Percentiles rank a stretch among this genome's conserved stretches.
Evolutionary conservation across 169 alveolate species (phyloP).

Genomic region (Hepatocystis sp.): DNA sequence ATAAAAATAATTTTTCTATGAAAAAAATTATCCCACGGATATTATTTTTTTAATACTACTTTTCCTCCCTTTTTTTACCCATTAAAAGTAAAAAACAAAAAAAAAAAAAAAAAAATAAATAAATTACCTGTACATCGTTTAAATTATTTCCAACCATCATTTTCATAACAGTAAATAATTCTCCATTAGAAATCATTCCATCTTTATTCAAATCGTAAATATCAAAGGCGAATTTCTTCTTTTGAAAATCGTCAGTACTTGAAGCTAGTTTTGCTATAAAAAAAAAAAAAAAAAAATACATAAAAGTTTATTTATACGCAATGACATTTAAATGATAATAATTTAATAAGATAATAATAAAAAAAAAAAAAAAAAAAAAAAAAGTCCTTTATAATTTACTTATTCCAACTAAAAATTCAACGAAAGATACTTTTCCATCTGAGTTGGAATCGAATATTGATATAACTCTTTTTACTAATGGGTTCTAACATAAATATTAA

Average conservation of each 20-base stretch:
- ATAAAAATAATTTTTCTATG: too few species aligned
- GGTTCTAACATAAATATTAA: slow-evolving; percentile 87
- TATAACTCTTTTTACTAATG: slow-evolving; percentile 96
- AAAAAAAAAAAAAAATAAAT: background rate
- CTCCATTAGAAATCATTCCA: slow-evolving; percentile 98
- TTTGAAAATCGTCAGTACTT: slow-evolving; percentile 93
- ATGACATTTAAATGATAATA: too few species aligned
- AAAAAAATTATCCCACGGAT: too few species aligned
- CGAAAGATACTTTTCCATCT: slow-evolving; percentile 97
- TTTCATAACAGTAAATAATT: slow-evolving; percentile 95
- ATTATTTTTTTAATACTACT: too few species aligned
- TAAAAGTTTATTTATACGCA: background rate
- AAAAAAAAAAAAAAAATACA: slow-evolving; percentile 9
- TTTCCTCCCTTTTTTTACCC: too few species aligned
- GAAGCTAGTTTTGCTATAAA: slow-evolving; percentile 89
- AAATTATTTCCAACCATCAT: slow-evolving; percentile 99
- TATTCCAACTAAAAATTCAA: slow-evolving; percentile 96
- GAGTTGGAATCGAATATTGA: slow-evolving; percentile 95
- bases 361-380: background rate
- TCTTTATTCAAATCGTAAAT: slow-evolving; percentile 97
- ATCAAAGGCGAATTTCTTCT: slow-evolving; percentile 96
- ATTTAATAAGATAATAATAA: background rate
- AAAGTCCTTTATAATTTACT: slow-evolving; percentile 79
- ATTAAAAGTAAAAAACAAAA: too few species aligned
- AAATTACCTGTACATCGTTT: slow-evolving; percentile 92